Base-by-base conservation (phyloP, 768 basidiomycete genomes). In the Russula lepida region DNA sequence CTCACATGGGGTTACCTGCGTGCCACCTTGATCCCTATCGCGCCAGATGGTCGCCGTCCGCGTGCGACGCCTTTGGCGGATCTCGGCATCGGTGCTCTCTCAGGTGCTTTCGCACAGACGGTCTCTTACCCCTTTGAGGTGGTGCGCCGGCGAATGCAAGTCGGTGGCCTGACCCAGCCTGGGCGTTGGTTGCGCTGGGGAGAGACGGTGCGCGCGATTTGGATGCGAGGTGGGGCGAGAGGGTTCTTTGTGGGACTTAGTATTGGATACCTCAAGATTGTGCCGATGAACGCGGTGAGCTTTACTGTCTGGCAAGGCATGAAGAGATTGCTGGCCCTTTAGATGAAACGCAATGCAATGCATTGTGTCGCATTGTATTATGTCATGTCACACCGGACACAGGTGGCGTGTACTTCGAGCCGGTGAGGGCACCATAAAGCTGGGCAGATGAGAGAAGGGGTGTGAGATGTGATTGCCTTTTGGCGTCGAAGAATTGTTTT, bases 71-170 rank as follows among this genome's bases (percentile, higher is more conserved):
- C 84, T 1, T 30, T 80, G 7, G 82, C 85, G 17, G 89, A 98
- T 75, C 81, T 98, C 6, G 74, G 75, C 25, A 86, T 92, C 62
- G 95, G 95, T 44, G 95, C 92, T 0, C 71, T 92, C 9, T 86
- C 95, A 0, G 95, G 95, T 28, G 83, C 84, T 25, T 73, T 91
- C 62, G 85, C 88, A 6, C 95, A 98, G 74, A 95, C 93, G 2
- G 84, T 83, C 17, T 91, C 90, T 35, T 98, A 98, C 72, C 95
- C 95, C 4, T 92, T 98, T 70, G 95, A 98, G 70, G 87, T 98
- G 56, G 79, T 95, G 23, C 82, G 95, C 53, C 76, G 95, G 64
- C 80, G 92, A 56, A 95, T 97, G 92, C 95, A 98, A 73, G 92
- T 98, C 3, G 94, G 93, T 3, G 93, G 95, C 2, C 78, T 91